Evolutionary conservation across 2,329 filamentous ascomycete species (phyloP).

Genomic region (Stagonosporopsis cucurbitacearum): DNA sequence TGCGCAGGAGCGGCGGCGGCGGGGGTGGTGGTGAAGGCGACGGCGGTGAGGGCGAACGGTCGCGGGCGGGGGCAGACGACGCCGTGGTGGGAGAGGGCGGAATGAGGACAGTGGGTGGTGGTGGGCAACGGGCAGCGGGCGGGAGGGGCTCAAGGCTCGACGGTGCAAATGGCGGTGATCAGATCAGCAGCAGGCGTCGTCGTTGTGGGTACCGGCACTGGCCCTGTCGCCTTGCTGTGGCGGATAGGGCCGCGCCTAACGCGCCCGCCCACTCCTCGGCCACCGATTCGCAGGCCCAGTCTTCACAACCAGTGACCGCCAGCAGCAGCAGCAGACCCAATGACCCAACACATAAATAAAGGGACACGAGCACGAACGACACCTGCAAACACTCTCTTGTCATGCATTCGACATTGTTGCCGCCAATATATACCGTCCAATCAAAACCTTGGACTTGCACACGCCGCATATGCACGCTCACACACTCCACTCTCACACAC

Average conservation of each 20-base stretch:
- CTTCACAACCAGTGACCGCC: no score
- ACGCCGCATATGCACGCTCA: constrained; percentile 12
- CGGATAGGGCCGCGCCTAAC: background rate
- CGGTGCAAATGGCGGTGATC: constrained; percentile 14
- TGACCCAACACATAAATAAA: no score
- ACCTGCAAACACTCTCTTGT: background rate
- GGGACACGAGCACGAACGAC: background rate
- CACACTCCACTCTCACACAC: background rate
- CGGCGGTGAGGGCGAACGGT: constrained; percentile 27
- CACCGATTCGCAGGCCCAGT: background rate
- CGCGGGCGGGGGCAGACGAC: constrained; percentile 29
- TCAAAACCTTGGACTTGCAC: background rate
- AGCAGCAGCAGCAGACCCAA: no score
- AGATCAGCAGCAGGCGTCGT: constrained; percentile 13
- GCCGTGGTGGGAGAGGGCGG: constrained; percentile 36
- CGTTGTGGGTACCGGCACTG: constrained; percentile 7
- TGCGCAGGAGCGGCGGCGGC: constrained; percentile 45
- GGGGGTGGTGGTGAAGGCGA: constrained; percentile 28
- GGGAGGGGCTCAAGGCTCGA: background rate
- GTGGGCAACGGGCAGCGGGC: background rate
- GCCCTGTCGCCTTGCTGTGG: background rate
- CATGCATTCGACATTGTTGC: background rate
- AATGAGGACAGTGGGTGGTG: no score
- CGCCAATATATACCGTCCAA: background rate
- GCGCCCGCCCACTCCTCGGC: background rate